Base-by-base conservation (phyloP, 2,329 filamentous ascomycete species). In the Sporothrix variecibatus region DNA sequence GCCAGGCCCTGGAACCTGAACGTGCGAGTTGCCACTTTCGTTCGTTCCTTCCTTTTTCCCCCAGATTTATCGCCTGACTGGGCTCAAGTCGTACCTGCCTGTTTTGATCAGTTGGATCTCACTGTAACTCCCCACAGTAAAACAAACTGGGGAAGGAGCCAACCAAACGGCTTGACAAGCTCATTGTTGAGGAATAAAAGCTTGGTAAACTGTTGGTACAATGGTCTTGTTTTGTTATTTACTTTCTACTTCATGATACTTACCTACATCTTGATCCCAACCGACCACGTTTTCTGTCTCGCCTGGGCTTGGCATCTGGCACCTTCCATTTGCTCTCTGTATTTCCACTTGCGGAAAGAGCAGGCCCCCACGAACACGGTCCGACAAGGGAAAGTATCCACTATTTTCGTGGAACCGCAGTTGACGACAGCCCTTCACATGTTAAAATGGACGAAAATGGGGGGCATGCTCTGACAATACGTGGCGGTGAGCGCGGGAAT, bases 361-460 rank as follows among this genome's bases (percentile, higher is more conserved):
- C 67, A 53, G 8, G 8, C 60, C 67, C 67, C 67, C 67, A 67
- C 64, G 38, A 23, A 31, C 40, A 67, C 40, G 60, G 38, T 23
- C 23, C 64, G 23, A 23, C 12, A 8, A 31, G 34, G 11, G 38
- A 23, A 7, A 31, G 64, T 28, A 49, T 31, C 64, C 64, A 67
- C 64, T 67, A 1, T 49, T 49, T 46, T 40, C 11, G 34, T 65
- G 60, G 31, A 23, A 43, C 34, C 40, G 23, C 23, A 28, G 26
- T 46, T 23, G 40, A 67, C 46, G 67, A 53, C 67, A 38, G 28
- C 67, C 40, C 46, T 69, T 69, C 46, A 69, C 67, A 53, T 69
- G 67, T 15, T 23, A 67, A 53, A 51, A n/a, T 12, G 17, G 34
- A 34, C 17, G 23, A 20, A n/a, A 23, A 34, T 9, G 6, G 11